A percentile compares a stretch with the other conserved stretches of the same genome.
Evolutionary conservation across 305 asterid species (phyloP).

Genomic region (Fraxinus baroniana): DNA sequence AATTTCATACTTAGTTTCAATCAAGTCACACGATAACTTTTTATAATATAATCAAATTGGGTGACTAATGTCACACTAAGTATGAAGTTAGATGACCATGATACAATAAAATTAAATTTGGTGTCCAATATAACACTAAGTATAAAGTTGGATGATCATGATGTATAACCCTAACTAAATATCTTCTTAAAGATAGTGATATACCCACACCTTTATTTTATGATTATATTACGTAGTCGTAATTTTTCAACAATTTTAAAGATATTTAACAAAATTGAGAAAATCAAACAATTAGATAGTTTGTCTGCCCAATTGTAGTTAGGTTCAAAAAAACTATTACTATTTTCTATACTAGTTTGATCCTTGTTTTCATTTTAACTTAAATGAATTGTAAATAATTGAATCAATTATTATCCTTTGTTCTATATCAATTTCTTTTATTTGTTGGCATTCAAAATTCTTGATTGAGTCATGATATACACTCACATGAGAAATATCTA

Average conservation of each 20-base stretch:
- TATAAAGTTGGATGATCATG: too few species aligned
- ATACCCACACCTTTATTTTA: neutral
- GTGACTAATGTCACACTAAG: too few species aligned
- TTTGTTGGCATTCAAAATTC: neutral
- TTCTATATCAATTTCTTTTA: neutral
- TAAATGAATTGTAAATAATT: neutral
- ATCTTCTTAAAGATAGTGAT: neutral
- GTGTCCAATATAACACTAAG: too few species aligned
- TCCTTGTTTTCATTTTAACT: neutral
- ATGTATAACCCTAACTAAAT: neutral
- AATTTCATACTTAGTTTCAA: too few species aligned
- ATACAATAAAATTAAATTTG: too few species aligned
- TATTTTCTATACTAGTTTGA: neutral
- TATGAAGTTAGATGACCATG: too few species aligned
- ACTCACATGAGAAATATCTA: conserved; percentile 49
- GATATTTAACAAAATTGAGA: neutral
- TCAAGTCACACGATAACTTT: too few species aligned
- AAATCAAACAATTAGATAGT: neutral
- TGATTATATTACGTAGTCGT: neutral
- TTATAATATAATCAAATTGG: too few species aligned
- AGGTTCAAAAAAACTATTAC: neutral
- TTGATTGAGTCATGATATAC: neutral
- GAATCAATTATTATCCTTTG: neutral
- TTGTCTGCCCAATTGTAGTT: neutral
- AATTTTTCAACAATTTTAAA: neutral